Evolutionary conservation across 805 yeast genomes (phyloP), one percentile per base, ranked within the genome.

Genomic region (baker's yeast (Saccharomyces cerevisiae)): DNA sequence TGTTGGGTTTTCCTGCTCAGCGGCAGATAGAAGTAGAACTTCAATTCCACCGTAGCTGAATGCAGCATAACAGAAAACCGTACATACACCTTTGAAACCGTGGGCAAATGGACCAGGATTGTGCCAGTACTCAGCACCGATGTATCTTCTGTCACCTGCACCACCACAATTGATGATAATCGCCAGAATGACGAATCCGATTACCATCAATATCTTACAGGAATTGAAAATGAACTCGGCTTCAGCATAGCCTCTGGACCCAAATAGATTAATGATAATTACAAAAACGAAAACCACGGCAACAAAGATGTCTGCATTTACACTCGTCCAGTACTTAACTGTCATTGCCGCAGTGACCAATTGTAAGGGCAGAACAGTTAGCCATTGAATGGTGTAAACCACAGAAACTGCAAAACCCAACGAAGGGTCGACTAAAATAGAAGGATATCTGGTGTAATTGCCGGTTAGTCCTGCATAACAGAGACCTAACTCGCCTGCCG

Each of bases 1-100:
- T 77, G 75, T 68, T 53, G 68, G 69, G 67, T 36, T 68, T 46
- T 72, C 69, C 53, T 87, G 77, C 67, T 85, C 89, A 6, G 87
- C 85, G n/a, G 88, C 85, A 5, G 89, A 84, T 51, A 85, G 71
- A 41, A 87, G 87, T 27, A 80, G 76, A 53, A 85, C 72, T 67
- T 85, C 91, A 24, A 85, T 80, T 47, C 90, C 89, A 29, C 84
- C 79, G 64, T 81, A 85, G 5, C 88, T 77, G 61, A 84, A 85
- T 0, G 89, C 87, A n/a, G 89, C 87, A 31, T 83, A 79, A 52
- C 83, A 82, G 57, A 85, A 81, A 11, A 80, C 84, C 4, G 82
- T 72, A 59, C 80, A 77, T 28, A 85, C 80, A 55, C 87, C 87
- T 70, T 84, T 84, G 65, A 83, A 72, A 10, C 80, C 79, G 56